phyloP scores from a whole-genome alignment of 345 rosid genomes.

The Rhodamnia rubescens region DNA sequence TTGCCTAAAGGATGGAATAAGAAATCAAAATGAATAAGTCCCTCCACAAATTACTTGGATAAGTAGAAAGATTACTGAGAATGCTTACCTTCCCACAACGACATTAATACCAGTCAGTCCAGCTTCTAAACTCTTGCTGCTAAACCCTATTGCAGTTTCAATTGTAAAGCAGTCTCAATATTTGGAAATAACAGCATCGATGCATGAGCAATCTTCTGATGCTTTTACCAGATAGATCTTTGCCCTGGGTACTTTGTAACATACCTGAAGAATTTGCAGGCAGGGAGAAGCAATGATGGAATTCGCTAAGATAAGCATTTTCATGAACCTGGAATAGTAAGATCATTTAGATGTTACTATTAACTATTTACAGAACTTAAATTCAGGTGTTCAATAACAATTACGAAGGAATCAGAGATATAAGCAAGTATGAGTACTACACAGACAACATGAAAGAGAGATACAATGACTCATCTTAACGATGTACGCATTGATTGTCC shows the following conservation, averaged over 20 bases:
- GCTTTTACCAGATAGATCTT: background rate
- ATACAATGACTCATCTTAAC: background rate
- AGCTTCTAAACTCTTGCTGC: constrained; percentile 41
- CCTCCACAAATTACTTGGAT: background rate
- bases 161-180: background rate
- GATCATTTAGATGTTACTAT: background rate
- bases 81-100: constrained; percentile 56
- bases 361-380: background rate
- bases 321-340: constrained; percentile 67
- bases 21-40: background rate
- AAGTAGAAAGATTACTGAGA: background rate
- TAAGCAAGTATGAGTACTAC: background rate
- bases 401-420: background rate
- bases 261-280: constrained; percentile 67
- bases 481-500: background rate
- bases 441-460: background rate
- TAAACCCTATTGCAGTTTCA: constrained; percentile 18
- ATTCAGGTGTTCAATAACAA: background rate
- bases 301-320: constrained; percentile 84
- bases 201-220: background rate
- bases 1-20: constrained; percentile 36
- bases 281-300: constrained; percentile 88
- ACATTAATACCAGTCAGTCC: constrained; percentile 73
- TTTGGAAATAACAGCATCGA: background rate
- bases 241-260: background rate